Conservation (phyloP, 345 rosid species). For the Populus nigra region DNA sequence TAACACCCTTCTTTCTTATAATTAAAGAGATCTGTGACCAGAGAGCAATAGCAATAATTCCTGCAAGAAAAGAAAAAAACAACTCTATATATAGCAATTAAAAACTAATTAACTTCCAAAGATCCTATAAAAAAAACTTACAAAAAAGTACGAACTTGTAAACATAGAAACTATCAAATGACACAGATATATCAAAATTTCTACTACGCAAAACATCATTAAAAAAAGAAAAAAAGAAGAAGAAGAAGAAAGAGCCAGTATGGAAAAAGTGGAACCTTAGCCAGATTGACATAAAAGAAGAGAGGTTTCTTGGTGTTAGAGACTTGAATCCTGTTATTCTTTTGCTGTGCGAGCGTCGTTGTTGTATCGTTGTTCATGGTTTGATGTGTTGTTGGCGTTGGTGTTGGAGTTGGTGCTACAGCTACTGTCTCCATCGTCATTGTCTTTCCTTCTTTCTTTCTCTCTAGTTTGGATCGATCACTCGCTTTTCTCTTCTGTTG, state of each 20-base stretch:
- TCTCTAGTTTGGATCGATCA: neutral
- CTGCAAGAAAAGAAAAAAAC: neutral
- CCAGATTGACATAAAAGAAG: conserved; percentile 37
- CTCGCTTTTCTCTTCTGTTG: neutral
- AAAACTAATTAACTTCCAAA: neutral
- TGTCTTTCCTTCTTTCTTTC: neutral
- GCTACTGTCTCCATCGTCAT: conserved; percentile 22
- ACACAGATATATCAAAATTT: neutral
- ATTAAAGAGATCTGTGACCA: neutral
- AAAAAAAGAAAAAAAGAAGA: neutral
- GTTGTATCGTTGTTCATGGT: neutral
- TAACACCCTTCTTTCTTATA: neutral
- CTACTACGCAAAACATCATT: neutral
- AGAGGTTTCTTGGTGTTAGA: conserved; percentile 38
- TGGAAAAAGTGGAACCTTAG: conserved; percentile 21
- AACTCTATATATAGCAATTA: neutral
- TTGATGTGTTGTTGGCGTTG: neutral
- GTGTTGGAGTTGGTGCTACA: neutral
- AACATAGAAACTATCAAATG: neutral
- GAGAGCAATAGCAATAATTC: neutral
- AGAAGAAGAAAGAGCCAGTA: neutral
- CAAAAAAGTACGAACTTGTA: neutral
- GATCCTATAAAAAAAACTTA: neutral
- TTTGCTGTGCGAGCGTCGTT: conserved; percentile 9
- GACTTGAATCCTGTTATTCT: conserved; percentile 35